phyloP scores from a whole-genome alignment of 768 basidiomycete species.

The Suillus tomentosus region DNA sequence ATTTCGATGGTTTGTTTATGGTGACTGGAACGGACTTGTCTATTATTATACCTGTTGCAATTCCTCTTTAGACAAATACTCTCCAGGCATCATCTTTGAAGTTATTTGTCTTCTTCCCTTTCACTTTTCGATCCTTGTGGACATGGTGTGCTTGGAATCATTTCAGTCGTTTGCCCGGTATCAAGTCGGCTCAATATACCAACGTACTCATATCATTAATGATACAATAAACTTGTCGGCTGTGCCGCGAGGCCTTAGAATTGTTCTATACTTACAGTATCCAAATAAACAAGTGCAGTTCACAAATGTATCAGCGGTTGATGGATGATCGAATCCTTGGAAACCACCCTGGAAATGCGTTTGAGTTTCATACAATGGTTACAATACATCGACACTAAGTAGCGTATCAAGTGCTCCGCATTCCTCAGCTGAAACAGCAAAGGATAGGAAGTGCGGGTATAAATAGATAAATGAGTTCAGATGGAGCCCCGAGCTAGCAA shows the following conservation, averaged over 20 bases:
- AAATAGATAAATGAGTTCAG: neutral
- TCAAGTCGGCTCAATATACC: neutral
- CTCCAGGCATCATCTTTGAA: neutral
- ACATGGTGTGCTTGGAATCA: neutral
- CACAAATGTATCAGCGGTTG: neutral
- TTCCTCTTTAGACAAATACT: slow-evolving; percentile 4
- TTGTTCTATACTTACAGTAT: neutral
- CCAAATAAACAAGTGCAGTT: neutral
- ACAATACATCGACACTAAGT: neutral
- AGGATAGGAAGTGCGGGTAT: neutral
- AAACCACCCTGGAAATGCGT: neutral
- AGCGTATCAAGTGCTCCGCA: neutral
- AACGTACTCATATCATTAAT: slow-evolving; percentile 3
- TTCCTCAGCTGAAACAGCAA: neutral
- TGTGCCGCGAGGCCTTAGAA: neutral
- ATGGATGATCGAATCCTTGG: neutral
- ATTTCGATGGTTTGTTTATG: neutral
- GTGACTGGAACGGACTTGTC: neutral
- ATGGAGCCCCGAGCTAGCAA: neutral
- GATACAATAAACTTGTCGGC: slow-evolving; percentile 1
- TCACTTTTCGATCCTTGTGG: neutral
- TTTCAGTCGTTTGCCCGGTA: neutral
- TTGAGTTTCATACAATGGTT: neutral
- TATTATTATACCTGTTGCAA: slow-evolving; percentile 4
- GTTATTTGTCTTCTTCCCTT: neutral